Evolutionary conservation across 495 filamentous ascomycete genomes (phyloP).

Genomic region (Aspergillus wentii): DNA sequence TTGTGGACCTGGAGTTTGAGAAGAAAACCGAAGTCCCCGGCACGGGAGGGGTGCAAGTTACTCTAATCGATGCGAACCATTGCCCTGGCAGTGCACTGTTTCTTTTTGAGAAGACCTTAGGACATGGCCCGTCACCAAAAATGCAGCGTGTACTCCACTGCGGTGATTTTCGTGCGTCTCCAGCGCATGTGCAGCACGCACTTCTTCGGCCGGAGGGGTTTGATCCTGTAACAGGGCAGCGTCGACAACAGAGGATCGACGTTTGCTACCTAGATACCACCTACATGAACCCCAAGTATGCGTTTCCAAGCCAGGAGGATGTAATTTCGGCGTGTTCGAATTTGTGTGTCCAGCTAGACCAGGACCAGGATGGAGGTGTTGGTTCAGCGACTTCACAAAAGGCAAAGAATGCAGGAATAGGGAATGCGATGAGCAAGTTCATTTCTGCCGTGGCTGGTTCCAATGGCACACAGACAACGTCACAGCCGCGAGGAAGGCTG

Average conservation of each 20-base stretch:
- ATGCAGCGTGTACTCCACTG: conserved; percentile 85
- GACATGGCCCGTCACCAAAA: conserved; percentile 50
- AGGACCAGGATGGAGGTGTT: conserved; percentile 45
- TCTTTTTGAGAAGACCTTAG: conserved; percentile 76
- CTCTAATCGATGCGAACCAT: conserved; percentile 95
- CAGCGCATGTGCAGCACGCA: conserved; percentile 80
- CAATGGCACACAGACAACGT: conserved; percentile 1
- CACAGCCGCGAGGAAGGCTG: conserved; percentile 50
- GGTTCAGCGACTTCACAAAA: conserved; percentile 50
- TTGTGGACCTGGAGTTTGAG: conserved; percentile 85
- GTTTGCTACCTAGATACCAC: conserved; percentile 96
- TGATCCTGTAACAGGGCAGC: conserved; percentile 62
- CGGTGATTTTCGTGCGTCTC: conserved; percentile 90
- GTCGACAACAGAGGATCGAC: conserved; percentile 80
- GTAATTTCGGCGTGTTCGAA: conserved; percentile 85
- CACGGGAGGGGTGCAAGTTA: conserved; percentile 77
- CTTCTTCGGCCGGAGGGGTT: conserved; percentile 68
- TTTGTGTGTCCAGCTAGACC: conserved; percentile 71
- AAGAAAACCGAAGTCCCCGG: conserved; percentile 70
- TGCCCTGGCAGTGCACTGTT: conserved; percentile 94
- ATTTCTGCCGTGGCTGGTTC: conserved; percentile 26
- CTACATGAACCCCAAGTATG: conserved; percentile 91
- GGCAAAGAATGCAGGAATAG: conserved; percentile 43
- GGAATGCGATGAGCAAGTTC: conserved; percentile 61
- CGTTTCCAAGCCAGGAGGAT: conserved; percentile 82